These are phyloP conservation scores for Scheffersomyces insectosa DNA, from an alignment of 1,139 yeast genomes.

Conservation along the genomic window DNA sequence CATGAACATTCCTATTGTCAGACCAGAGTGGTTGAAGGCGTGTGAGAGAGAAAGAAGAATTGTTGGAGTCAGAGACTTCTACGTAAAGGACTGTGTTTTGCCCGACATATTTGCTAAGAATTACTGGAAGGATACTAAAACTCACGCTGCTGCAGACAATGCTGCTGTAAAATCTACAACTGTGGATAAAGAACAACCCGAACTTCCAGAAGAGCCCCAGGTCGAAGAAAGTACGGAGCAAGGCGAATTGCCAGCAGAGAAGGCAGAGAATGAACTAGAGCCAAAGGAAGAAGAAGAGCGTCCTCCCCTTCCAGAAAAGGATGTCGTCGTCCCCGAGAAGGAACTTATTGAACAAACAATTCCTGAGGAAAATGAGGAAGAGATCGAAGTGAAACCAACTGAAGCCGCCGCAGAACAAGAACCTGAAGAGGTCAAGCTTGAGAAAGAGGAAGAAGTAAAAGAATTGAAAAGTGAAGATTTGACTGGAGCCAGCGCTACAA, in stretches of 20 bases:
- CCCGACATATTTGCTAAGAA: conserved; percentile 48
- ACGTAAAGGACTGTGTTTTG: conserved; percentile 53
- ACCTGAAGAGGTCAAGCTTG: neutral
- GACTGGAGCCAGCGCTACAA: conserved; percentile 3
- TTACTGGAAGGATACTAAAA: conserved; percentile 32
- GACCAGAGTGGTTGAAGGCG: conserved; percentile 97
- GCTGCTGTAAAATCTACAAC: no score
- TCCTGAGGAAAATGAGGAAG: conserved; percentile 3
- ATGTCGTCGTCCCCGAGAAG: neutral
- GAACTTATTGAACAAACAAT: conserved; percentile 2
- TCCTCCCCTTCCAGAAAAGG: conserved; percentile 2
- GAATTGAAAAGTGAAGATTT: conserved; percentile 1
- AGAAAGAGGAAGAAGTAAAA: neutral
- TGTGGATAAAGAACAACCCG: neutral
- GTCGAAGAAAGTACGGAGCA: neutral
- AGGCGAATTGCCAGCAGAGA: neutral
- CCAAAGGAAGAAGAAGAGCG: conserved; percentile 15
- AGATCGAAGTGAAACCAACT: neutral
- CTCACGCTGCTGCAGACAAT: neutral
- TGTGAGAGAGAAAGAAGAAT: conserved; percentile 88
- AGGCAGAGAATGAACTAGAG: conserved; percentile 8
- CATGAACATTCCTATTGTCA: conserved; percentile 86
- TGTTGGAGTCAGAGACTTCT: conserved; percentile 89
- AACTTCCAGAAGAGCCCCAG: neutral
- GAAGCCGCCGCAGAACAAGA: neutral